Percentiles rank a stretch among this genome's conserved stretches.
Conservation (phyloP, 768 basidiomycete species). For the Amanita molliuscula region DNA sequence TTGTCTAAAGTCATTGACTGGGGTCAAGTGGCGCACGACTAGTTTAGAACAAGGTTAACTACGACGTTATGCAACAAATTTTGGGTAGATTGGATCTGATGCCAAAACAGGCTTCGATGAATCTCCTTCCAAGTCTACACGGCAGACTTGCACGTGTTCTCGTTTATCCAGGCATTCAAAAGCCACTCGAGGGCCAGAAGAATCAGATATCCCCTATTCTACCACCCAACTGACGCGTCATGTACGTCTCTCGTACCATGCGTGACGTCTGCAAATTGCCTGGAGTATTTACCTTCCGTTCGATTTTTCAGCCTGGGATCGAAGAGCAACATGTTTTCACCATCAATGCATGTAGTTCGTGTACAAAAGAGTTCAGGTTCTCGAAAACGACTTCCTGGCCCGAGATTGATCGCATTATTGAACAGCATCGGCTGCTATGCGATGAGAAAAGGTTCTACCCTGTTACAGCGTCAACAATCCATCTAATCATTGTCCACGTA, state of each 20-base stretch:
- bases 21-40: not conserved
- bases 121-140: not conserved
- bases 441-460: not conserved
- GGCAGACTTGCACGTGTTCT: not conserved
- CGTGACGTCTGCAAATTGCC: conserved; percentile 2
- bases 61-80: not conserved
- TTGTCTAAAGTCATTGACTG: not conserved
- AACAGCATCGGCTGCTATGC: not conserved
- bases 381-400: not conserved
- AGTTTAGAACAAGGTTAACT: not conserved
- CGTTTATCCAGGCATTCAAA: not conserved
- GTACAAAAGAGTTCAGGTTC: not conserved
- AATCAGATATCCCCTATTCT: not conserved
- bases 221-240: not conserved
- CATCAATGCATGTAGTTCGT: not conserved
- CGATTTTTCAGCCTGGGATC: not conserved
- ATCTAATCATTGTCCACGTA: not conserved
- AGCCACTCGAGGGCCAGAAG: not conserved
- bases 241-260: conserved; percentile 1
- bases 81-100: not conserved
- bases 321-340: not conserved
- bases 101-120: not conserved
- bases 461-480: not conserved
- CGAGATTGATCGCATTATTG: not conserved
- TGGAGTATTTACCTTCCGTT: conserved; percentile 1